Percentiles rank a stretch among this genome's conserved stretches.
These are phyloP conservation scores for Medicago arabica DNA, from an alignment of 306 rosid species.

Conservation along the genomic window DNA sequence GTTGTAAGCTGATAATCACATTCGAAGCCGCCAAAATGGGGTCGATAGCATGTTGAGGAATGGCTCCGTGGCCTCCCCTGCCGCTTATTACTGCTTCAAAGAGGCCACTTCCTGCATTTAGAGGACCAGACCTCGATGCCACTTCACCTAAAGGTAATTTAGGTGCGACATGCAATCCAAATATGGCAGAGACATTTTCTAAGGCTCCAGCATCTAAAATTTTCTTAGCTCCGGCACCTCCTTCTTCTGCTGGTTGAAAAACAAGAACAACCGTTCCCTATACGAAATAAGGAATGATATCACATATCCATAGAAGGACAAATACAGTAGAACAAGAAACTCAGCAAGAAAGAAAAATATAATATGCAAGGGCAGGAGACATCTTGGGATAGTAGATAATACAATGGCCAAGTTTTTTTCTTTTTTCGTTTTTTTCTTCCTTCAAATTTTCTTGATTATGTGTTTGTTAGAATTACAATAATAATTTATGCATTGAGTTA, in stretches of 20 bases:
- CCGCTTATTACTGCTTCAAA: slow-evolving; percentile 10
- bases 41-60: slow-evolving; percentile 52
- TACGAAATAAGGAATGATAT: slow-evolving; percentile 15
- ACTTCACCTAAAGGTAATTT: neutral
- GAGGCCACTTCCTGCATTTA: neutral
- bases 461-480: too few relatives aligned
- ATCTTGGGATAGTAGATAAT: too few relatives aligned
- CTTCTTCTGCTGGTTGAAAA: slow-evolving; percentile 19
- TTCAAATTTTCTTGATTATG: too few relatives aligned
- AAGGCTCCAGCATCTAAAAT: slow-evolving; percentile 1
- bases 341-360: too few relatives aligned
- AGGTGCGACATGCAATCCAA: neutral
- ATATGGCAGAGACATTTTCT: slow-evolving; percentile 1
- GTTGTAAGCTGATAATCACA: slow-evolving; percentile 82
- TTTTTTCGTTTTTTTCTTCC: too few relatives aligned
- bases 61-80: slow-evolving; percentile 10
- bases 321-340: slow-evolving; percentile 25
- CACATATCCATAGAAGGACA: slow-evolving; percentile 14
- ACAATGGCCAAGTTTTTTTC: too few relatives aligned
- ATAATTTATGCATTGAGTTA: too few relatives aligned
- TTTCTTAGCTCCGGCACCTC: neutral
- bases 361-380: too few relatives aligned
- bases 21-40: slow-evolving; percentile 83
- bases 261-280: slow-evolving; percentile 17
- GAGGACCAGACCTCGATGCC: neutral